phyloP scores from a whole-genome alignment of 805 yeast species.

The Candida methanosorbosa region DNA sequence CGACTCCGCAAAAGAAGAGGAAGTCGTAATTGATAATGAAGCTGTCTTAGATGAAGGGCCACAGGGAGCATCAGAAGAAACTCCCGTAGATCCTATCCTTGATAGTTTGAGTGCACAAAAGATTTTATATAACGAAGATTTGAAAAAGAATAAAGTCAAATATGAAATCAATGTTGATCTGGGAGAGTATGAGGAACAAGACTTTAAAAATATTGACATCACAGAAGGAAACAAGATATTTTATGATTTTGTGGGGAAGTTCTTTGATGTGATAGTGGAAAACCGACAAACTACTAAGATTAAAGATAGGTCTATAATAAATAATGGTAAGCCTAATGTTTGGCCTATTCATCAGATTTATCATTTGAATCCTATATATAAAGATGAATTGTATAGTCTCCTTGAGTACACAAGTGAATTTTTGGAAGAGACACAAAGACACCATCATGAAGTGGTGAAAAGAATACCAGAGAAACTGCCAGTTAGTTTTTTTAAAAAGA shows the following conservation, averaged over 20 bases:
- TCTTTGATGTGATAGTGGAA: slow-evolving; percentile 4
- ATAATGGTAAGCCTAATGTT: slow-evolving; percentile 15
- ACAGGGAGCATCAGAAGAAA: too few species aligned
- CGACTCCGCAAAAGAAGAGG: too few species aligned
- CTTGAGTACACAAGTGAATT: slow-evolving; percentile 24
- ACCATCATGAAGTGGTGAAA: slow-evolving; percentile 37
- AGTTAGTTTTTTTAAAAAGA: slow-evolving; percentile 14
- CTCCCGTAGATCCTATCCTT: too few species aligned
- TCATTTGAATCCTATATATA: slow-evolving; percentile 5
- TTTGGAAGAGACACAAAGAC: slow-evolving; percentile 31
- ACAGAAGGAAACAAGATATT: slow-evolving; percentile 3
- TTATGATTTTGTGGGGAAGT: slow-evolving; percentile 8
- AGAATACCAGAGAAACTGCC: slow-evolving; percentile 36
- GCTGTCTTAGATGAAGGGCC: too few species aligned
- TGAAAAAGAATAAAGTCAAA: neutral
- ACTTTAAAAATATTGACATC: slow-evolving; percentile 2
- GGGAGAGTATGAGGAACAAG: neutral
- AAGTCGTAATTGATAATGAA: too few species aligned
- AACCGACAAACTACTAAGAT: slow-evolving; percentile 7
- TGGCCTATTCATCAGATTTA: slow-evolving; percentile 13
- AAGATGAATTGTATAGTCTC: slow-evolving; percentile 1
- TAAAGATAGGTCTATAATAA: slow-evolving; percentile 8
- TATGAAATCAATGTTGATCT: neutral
- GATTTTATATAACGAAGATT: too few species aligned
- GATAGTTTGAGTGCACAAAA: too few species aligned